A percentile compares a stretch with the other conserved stretches of the same genome.
These are phyloP conservation scores for Epichloe coenophiala DNA, from an alignment of 2,329 filamentous ascomycete genomes.

Conservation along the genomic window DNA sequence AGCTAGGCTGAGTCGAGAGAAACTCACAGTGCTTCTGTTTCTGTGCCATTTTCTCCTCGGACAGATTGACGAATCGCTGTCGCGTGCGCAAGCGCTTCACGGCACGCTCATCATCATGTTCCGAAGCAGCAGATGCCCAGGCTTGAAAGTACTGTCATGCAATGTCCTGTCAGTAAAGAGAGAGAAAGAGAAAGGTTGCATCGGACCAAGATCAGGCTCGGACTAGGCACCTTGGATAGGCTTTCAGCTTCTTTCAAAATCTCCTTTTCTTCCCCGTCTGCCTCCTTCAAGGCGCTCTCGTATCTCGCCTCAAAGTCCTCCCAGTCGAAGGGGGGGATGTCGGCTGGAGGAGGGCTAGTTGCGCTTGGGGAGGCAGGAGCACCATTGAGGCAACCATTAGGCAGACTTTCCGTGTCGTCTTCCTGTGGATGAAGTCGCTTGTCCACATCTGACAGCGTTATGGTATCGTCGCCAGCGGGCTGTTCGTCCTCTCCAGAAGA, in stretches of 20 bases:
- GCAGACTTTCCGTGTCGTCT: constrained; percentile 26
- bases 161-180: neutral
- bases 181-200: neutral
- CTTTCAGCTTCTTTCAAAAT: constrained; percentile 54
- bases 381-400: constrained; percentile 18
- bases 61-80: constrained; percentile 59
- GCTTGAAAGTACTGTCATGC: constrained; percentile 56
- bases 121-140: constrained; percentile 62
- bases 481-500: constrained; percentile 5
- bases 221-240: constrained; percentile 45
- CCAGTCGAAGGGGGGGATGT: constrained; percentile 58
- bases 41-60: constrained; percentile 56
- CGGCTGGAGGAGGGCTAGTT: constrained; percentile 32
- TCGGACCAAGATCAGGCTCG: neutral
- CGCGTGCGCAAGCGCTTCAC: constrained; percentile 72
- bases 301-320: constrained; percentile 60
- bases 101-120: constrained; percentile 63
- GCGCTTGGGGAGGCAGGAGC: constrained; percentile 6
- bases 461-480: constrained; percentile 7
- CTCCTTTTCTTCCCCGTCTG: constrained; percentile 48
- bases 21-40: constrained; percentile 70
- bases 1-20: neutral
- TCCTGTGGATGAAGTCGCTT: constrained; percentile 10
- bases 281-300: constrained; percentile 47
- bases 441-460: constrained; percentile 11